These are phyloP conservation scores for Saccharomycopsis oosterbeekiorum DNA, from an alignment of 805 yeast species.

Conservation along the genomic window DNA sequence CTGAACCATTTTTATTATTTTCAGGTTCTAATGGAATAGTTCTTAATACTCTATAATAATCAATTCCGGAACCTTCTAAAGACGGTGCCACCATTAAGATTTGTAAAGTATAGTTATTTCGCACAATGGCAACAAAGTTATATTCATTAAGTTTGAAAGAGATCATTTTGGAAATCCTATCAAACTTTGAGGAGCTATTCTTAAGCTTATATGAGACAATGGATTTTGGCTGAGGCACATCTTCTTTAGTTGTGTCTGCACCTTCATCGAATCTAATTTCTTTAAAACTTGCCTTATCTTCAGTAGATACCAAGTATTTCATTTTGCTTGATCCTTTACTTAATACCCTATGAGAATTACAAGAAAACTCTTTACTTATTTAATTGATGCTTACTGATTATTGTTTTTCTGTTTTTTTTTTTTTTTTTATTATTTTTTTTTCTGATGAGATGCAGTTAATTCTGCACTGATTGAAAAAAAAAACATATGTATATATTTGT, in stretches of 20 bases:
- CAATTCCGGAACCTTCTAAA: neutral
- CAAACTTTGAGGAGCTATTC: neutral
- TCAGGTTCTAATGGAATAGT: slow-evolving; percentile 3
- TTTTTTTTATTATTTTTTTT: neutral
- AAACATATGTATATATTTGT: neutral
- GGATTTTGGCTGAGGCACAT: slow-evolving; percentile 5
- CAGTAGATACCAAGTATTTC: slow-evolving; percentile 8
- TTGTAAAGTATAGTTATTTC: slow-evolving; percentile 9
- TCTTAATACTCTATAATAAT: neutral
- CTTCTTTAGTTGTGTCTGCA: slow-evolving; percentile 14
- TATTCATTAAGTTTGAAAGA: neutral
- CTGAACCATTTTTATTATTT: neutral
- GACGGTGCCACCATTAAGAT: neutral
- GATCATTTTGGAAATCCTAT: slow-evolving; percentile 7
- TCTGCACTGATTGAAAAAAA: neutral
- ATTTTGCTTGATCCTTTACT: neutral
- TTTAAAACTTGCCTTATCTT: slow-evolving; percentile 10
- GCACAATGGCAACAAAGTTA: slow-evolving; percentile 3
- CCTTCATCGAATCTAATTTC: slow-evolving; percentile 11
- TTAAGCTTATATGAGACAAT: slow-evolving; percentile 3
- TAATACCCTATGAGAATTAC: neutral
- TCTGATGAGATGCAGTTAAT: neutral
- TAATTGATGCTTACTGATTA: neutral
- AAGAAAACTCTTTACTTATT: neutral
- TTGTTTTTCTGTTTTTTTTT: neutral